phyloP scores from a whole-genome alignment of 2,329 filamentous ascomycete genomes.

The Xylariomycetidae sp. region DNA sequence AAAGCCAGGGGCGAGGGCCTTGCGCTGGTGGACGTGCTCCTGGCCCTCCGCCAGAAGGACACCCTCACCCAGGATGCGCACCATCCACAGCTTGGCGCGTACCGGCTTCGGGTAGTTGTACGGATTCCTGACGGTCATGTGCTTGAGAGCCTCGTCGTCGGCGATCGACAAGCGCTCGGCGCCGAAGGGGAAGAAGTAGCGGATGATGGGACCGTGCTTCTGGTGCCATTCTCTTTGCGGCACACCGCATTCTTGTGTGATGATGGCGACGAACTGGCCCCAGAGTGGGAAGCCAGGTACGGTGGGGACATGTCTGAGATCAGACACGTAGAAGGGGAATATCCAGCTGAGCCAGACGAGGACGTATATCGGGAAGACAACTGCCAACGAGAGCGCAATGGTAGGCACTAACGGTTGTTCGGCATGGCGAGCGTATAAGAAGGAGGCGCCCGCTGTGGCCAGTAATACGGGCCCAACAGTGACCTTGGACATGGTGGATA shows the following conservation, averaged over 20 bases:
- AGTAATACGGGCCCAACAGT: constrained; percentile 18
- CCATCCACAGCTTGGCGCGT: constrained; percentile 34
- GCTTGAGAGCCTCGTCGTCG: constrained; percentile 36
- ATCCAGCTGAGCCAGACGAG: constrained; percentile 30
- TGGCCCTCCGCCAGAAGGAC: constrained; percentile 35
- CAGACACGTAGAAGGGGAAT: constrained; percentile 36
- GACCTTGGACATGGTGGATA: constrained; percentile 17
- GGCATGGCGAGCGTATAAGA: constrained; percentile 17
- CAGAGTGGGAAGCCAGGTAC: constrained; percentile 35
- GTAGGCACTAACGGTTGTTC: constrained; percentile 16
- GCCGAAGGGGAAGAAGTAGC: constrained; percentile 41
- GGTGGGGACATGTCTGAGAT: constrained; percentile 36
- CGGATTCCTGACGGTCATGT: constrained; percentile 36
- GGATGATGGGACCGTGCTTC: constrained; percentile 34
- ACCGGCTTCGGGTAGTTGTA: constrained; percentile 34
- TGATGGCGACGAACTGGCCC: constrained; percentile 36
- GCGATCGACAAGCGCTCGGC: constrained; percentile 36
- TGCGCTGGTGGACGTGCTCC: constrained; percentile 36
- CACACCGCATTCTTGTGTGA: constrained; percentile 34
- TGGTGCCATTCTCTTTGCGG: constrained; percentile 37
- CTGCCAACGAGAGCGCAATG: constrained; percentile 11
- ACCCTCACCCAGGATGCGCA: constrained; percentile 37
- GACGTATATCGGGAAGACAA: constrained; percentile 23
- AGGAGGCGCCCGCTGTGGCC: constrained; percentile 17
- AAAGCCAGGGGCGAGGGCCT: constrained; percentile 31